Evolutionary conservation across 208 protist species (phyloP), one percentile per base, ranked within the genome.

Genomic region (Porcisia hertigi): DNA sequence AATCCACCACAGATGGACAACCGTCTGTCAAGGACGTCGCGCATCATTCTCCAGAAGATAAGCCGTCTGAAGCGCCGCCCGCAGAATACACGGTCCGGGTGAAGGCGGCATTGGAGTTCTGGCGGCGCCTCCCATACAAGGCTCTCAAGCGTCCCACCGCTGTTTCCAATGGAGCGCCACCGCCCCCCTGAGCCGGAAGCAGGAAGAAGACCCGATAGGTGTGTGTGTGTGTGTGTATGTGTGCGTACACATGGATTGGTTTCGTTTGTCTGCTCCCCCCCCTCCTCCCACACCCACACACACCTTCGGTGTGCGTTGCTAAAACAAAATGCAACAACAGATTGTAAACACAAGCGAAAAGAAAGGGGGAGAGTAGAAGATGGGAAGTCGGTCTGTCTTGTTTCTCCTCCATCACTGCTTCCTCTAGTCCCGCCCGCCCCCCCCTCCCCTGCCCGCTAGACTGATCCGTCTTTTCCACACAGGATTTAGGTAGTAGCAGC

Each of bases 31-130:
- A 79, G 1, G 16, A 60, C 6, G 9, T 54, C 43, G 25, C 43
- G 49, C 41, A 69, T n/a, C 49, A 53, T 6, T 58, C 41, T 6
- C 43, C 58, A 18, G 49, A 73, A 53, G n/a, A 64, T 6, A 63
- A 49, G 18, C 23, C 34, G 11, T 23, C 36, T 41, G 9, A 47
- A 49, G 39, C 23, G 55, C n/a, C 18, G 39, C 20, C 11, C 20
- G 30, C 49, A 18, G 2, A 7, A 34, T 39, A 62, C 52, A 58
- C 71, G 25, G 49, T 49, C 36, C 64, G 55, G 41, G 34, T 77
- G 58, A 58, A 74, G 52, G 72, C n/a, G 2, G 77, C 77, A 23
- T 12, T 63, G 5, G 25, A 43, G 12, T 82, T 64, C 47, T 82
- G 77, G 77, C 70, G 53, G 49, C 65, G 66, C n/a, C 66, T 54